These are phyloP conservation scores for Penicilliopsis zonata DNA, from an alignment of 495 filamentous ascomycete species.

Conservation along the genomic window DNA sequence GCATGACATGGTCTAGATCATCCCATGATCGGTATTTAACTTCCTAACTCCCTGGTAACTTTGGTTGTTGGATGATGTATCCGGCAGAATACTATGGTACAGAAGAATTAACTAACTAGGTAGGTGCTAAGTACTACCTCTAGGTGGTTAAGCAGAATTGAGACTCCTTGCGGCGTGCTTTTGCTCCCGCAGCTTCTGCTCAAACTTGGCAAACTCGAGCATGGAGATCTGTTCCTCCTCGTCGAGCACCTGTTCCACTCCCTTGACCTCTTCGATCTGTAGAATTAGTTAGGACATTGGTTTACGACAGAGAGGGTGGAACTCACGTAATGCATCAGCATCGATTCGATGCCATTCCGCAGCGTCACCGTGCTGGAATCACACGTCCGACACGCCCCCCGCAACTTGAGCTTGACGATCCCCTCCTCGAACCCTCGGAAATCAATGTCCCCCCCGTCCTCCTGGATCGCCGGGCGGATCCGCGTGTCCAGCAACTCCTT, in stretches of 20 bases:
- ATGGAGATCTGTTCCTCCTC: conserved; percentile 85
- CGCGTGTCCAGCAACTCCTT: conserved; percentile 96
- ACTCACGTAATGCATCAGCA: conserved; percentile 78
- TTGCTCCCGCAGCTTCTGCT: conserved; percentile 79
- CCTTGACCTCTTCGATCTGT: conserved; percentile 91
- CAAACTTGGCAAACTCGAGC: conserved; percentile 88
- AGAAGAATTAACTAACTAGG: too few species aligned
- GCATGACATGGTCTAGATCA: too few species aligned
- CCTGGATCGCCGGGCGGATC: conserved; percentile 89
- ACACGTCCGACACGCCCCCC: conserved; percentile 89
- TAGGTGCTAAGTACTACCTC: too few species aligned
- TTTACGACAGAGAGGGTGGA: conserved; percentile 5
- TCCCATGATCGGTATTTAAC: too few species aligned
- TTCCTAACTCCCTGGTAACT: too few species aligned
- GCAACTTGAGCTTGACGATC: conserved; percentile 71
- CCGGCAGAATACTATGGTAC: too few species aligned
- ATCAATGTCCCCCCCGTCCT: conserved; percentile 96
- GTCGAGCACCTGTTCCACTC: conserved; percentile 83
- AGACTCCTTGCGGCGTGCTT: conserved; percentile 50
- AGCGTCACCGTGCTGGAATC: conserved; percentile 92
- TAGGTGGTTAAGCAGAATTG: too few species aligned
- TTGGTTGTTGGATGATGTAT: too few species aligned
- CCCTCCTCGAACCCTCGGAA: conserved; percentile 82
- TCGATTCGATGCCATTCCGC: conserved; percentile 93
- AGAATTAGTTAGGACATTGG: conserved; percentile 1